These are phyloP conservation scores for Mrakia frigida DNA, from an alignment of 768 basidiomycete genomes.

Conservation along the genomic window DNA sequence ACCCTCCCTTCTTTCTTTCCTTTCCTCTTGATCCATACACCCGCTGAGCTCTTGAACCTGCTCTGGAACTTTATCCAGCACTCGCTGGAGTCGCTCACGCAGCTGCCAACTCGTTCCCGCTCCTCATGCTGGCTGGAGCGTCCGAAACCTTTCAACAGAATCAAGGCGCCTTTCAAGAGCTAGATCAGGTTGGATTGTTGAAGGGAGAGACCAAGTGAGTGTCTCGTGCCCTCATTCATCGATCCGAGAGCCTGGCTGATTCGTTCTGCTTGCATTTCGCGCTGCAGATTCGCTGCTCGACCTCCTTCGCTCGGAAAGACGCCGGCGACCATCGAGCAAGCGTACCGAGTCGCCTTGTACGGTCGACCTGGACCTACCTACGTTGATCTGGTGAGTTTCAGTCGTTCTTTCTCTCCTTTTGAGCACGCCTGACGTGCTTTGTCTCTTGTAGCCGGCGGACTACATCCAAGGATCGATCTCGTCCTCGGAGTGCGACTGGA, in stretches of 20 bases:
- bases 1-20: background rate
- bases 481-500: constrained; percentile 9
- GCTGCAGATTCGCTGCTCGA: constrained; percentile 31
- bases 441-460: constrained; percentile 32
- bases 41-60: background rate
- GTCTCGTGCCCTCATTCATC: too few species aligned
- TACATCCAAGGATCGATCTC: constrained; percentile 31
- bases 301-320: constrained; percentile 31
- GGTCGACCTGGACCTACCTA: constrained; percentile 35
- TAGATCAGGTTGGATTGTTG: constrained; percentile 35
- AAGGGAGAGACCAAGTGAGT: constrained; percentile 28
- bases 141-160: constrained; percentile 34
- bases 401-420: background rate
- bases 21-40: background rate
- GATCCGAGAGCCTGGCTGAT: background rate
- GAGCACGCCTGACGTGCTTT: background rate
- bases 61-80: constrained; percentile 1
- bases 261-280: too few species aligned
- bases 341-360: constrained; percentile 31
- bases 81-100: constrained; percentile 34
- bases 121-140: constrained; percentile 34
- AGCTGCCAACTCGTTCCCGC: constrained; percentile 33
- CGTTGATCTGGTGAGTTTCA: constrained; percentile 33
- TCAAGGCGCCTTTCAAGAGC: constrained; percentile 36
- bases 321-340: constrained; percentile 32